These are phyloP conservation scores for Scalesia atractyloides DNA, from an alignment of 129 eudicot genomes.

Conservation along the genomic window DNA sequence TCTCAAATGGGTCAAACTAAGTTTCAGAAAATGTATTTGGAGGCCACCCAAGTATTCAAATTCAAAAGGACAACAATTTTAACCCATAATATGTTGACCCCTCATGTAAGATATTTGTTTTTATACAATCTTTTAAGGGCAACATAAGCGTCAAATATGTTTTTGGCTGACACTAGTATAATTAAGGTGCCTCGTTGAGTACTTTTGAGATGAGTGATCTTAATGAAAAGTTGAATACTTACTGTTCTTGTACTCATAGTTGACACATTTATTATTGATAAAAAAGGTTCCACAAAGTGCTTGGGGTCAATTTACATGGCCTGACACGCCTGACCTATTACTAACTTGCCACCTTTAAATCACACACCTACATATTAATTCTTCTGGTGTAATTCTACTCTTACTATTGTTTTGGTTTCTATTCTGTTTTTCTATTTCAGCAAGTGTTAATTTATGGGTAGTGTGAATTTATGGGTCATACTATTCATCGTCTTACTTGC, in stretches of 20 bases:
- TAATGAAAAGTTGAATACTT: too few relatives aligned
- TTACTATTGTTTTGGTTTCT: not conserved
- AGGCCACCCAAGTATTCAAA: not conserved
- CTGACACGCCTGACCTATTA: not conserved
- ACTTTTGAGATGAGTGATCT: not conserved
- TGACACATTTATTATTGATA: too few relatives aligned
- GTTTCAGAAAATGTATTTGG: not conserved
- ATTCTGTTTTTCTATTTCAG: conserved; percentile 2
- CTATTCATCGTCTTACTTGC: conserved; percentile 37
- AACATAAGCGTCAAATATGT: not conserved
- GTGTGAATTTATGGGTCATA: conserved; percentile 22
- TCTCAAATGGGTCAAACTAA: too few relatives aligned
- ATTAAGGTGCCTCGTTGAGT: not conserved
- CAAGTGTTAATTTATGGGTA: conserved; percentile 25
- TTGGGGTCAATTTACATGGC: not conserved
- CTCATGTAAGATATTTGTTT: not conserved
- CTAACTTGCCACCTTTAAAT: not conserved
- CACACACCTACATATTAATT: not conserved
- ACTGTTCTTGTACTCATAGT: too few relatives aligned
- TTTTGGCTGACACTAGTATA: too few relatives aligned
- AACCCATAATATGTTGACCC: not conserved
- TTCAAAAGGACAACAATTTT: not conserved
- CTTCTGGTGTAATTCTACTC: not conserved
- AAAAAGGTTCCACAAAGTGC: not conserved
- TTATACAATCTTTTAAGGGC: not conserved